These are phyloP conservation scores for Leavenworthia alabamica DNA, from an alignment of 345 rosid species.

Conservation along the genomic window DNA sequence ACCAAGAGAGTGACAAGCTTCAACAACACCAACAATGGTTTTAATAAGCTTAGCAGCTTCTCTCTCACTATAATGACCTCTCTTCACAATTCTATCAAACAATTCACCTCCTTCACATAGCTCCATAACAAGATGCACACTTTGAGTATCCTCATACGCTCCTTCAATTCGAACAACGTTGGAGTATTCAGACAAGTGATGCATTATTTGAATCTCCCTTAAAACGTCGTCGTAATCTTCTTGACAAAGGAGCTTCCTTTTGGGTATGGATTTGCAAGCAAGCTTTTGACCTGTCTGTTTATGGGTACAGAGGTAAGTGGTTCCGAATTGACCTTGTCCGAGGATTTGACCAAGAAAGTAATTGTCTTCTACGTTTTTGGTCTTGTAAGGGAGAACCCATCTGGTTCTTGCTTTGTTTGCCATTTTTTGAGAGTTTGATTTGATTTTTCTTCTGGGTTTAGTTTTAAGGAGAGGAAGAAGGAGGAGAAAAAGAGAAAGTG, in stretches of 20 bases:
- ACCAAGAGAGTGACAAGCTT: conserved; percentile 70
- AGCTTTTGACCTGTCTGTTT: conserved; percentile 35
- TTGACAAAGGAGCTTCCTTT: conserved; percentile 58
- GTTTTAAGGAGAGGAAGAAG: conserved; percentile 18
- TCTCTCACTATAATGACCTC: conserved; percentile 67
- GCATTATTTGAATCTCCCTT: conserved; percentile 91
- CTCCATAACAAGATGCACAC: conserved; percentile 78
- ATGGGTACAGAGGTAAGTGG: conserved; percentile 62
- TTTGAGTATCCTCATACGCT: conserved; percentile 43
- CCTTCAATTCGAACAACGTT: conserved; percentile 56
- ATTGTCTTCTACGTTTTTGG: conserved; percentile 33
- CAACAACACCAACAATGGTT: conserved; percentile 76
- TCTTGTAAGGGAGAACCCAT: conserved; percentile 30
- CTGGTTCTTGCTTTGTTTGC: conserved; percentile 26
- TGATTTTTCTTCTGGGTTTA: neutral
- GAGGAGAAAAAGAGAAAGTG: conserved; percentile 20
- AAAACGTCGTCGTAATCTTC: conserved; percentile 74
- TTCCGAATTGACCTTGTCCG: conserved; percentile 79
- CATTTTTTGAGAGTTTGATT: conserved; percentile 11
- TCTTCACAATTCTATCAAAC: conserved; percentile 63
- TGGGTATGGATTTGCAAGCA: conserved; percentile 82
- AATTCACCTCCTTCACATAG: conserved; percentile 72
- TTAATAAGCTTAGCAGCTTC: conserved; percentile 69
- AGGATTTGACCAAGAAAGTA: conserved; percentile 48
- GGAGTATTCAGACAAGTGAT: conserved; percentile 60